These are phyloP conservation scores for Aquilaria agallochum DNA, from an alignment of 441 rosid genomes.

Conservation along the genomic window DNA sequence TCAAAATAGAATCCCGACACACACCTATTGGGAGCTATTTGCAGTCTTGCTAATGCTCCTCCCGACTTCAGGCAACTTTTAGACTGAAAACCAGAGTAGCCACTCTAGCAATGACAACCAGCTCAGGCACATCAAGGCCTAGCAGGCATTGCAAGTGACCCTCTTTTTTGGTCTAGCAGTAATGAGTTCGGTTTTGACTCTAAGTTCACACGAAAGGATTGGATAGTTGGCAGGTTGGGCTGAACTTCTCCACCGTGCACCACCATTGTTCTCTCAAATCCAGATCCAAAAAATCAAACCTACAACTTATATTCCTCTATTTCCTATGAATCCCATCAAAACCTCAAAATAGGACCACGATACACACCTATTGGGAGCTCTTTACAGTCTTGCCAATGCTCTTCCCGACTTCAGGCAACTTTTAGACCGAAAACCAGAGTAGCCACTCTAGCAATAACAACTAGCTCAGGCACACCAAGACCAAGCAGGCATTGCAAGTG, in stretches of 20 bases:
- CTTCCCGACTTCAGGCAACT: constrained; percentile 84
- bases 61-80: constrained; percentile 87
- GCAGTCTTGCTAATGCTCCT: constrained; percentile 86
- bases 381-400: constrained; percentile 88
- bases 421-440: constrained; percentile 90
- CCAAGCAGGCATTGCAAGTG: constrained; percentile 78
- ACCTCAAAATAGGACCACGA: constrained; percentile 1
- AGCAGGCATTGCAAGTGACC: constrained; percentile 68
- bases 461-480: constrained; percentile 86
- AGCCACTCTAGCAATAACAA: constrained; percentile 88
- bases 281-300: too few species aligned
- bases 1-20: constrained; percentile 4
- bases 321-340: constrained; percentile 11
- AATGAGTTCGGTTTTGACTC: constrained; percentile 21
- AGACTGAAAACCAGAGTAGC: constrained; percentile 90
- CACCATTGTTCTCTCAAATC: too few species aligned
- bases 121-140: constrained; percentile 88
- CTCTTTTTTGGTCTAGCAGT: constrained; percentile 28
- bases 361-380: constrained; percentile 83
- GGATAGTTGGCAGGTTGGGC: too few species aligned
- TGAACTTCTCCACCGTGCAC: too few species aligned
- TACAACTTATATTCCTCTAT: background rate
- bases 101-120: constrained; percentile 88
- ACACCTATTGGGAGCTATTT: constrained; percentile 88
- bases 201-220: constrained; percentile 29